These are phyloP conservation scores for Lachancea nothofagi DNA, from an alignment of 805 yeast species.

Conservation along the genomic window DNA sequence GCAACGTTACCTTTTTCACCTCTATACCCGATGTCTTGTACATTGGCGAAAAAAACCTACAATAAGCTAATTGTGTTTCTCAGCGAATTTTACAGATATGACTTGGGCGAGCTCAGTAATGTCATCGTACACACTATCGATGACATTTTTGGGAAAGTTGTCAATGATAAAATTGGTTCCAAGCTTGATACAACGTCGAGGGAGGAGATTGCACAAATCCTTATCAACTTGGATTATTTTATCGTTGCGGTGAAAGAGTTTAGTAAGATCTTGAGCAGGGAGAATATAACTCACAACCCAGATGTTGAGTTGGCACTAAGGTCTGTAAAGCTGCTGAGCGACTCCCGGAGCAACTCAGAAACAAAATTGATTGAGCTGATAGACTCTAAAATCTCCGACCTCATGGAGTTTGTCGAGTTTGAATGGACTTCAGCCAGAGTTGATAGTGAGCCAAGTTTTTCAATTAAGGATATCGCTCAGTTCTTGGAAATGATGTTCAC, in stretches of 20 bases:
- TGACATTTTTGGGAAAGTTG: slow-evolving; percentile 57
- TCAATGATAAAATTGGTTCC: slow-evolving; percentile 55
- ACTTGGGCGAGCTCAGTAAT: slow-evolving; percentile 53
- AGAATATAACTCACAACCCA: slow-evolving; percentile 34
- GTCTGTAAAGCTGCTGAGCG: slow-evolving; percentile 50
- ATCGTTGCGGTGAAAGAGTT: slow-evolving; percentile 68
- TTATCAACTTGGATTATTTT: slow-evolving; percentile 84
- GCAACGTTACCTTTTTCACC: slow-evolving; percentile 81
- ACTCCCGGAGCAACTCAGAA: slow-evolving; percentile 68
- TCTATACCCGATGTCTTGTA: slow-evolving; percentile 81
- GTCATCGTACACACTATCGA: slow-evolving; percentile 61
- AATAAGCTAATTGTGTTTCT: slow-evolving; percentile 60
- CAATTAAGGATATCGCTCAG: slow-evolving; percentile 76
- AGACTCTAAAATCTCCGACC: slow-evolving; percentile 70
- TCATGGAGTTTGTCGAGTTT: slow-evolving; percentile 78
- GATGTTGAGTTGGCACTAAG: slow-evolving; percentile 40
- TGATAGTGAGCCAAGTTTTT: slow-evolving; percentile 61
- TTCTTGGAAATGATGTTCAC: slow-evolving; percentile 81
- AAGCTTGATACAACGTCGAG: slow-evolving; percentile 68
- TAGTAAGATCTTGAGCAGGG: slow-evolving; percentile 37
- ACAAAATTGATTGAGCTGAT: slow-evolving; percentile 75
- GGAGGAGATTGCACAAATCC: slow-evolving; percentile 84
- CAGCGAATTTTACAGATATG: slow-evolving; percentile 58
- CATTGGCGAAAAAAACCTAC: slow-evolving; percentile 61
- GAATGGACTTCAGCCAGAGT: slow-evolving; percentile 62